A percentile compares a stretch with the other conserved stretches of the same genome.
phyloP scores from a whole-genome alignment of 345 rosid genomes.

The Sisymbrium irio region DNA sequence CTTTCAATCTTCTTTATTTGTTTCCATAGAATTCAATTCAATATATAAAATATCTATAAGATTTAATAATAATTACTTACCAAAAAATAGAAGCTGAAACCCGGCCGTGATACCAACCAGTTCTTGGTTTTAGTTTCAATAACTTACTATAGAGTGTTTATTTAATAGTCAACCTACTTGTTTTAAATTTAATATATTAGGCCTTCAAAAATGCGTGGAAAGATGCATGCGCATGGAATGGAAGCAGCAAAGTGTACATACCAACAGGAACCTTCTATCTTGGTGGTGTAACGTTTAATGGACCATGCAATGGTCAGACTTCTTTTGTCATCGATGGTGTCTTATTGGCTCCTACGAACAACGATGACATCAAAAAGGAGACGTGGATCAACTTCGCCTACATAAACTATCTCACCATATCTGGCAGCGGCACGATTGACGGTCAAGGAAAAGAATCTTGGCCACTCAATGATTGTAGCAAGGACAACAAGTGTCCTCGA shows the following conservation, averaged over 20 bases:
- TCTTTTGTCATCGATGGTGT: background rate
- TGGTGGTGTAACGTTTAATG: background rate
- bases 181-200: background rate
- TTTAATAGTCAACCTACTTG: background rate
- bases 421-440: background rate
- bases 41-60: background rate
- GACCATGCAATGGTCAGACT: background rate
- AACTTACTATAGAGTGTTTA: background rate
- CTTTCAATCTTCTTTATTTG: background rate
- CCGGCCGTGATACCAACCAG: background rate
- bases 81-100: background rate
- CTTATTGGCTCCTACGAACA: background rate
- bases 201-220: background rate
- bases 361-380: background rate
- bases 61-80: no score
- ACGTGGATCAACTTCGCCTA: background rate
- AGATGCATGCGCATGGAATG: slow-evolving; percentile 7
- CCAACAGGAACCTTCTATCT: background rate
- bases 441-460: background rate
- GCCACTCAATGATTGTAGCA: background rate
- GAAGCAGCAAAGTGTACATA: background rate
- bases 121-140: background rate
- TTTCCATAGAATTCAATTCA: background rate
- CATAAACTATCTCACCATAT: background rate
- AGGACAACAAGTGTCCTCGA: background rate